Evolutionary conservation across 495 filamentous ascomycete genomes (phyloP).

Genomic region (Xylaria bambusicola): DNA sequence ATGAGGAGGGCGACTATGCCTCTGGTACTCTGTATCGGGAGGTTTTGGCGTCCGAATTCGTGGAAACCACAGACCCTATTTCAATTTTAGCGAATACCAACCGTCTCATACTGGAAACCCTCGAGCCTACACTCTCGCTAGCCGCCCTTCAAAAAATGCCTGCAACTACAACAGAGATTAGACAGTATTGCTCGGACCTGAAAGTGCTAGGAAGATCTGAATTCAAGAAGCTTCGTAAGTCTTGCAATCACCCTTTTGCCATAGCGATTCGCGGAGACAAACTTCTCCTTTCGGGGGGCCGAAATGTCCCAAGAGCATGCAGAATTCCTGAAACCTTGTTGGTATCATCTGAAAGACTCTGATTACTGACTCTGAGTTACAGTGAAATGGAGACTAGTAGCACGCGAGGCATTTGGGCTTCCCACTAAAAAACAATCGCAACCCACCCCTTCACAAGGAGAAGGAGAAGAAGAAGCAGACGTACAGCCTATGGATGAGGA

Average conservation of each 20-base stretch:
- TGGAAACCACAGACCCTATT: constrained; percentile 92
- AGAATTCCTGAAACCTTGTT: too few species aligned
- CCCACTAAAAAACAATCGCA: constrained; percentile 68
- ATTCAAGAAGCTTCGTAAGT: constrained; percentile 86
- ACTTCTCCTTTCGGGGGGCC: too few species aligned
- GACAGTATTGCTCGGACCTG: constrained; percentile 81
- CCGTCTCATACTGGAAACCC: constrained; percentile 76
- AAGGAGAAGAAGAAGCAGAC: constrained; percentile 72
- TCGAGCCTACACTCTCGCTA: constrained; percentile 82
- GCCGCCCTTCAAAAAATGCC: constrained; percentile 83
- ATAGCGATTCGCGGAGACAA: too few species aligned
- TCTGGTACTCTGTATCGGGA: constrained; percentile 94
- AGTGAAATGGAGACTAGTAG: constrained; percentile 89
- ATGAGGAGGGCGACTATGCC: constrained; percentile 94
- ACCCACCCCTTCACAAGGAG: constrained; percentile 18
- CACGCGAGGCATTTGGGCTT: constrained; percentile 89
- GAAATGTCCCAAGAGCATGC: too few species aligned
- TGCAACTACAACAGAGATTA: constrained; percentile 90
- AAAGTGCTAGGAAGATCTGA: constrained; percentile 92
- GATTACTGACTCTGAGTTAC: too few species aligned
- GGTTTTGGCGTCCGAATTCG: constrained; percentile 83
- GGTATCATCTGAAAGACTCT: too few species aligned
- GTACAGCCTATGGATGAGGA: constrained; percentile 93
- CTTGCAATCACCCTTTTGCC: too few species aligned
- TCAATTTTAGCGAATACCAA: constrained; percentile 90